Evolutionary conservation across 2,329 filamentous ascomycete genomes (phyloP), one percentile per base, ranked within the genome.

Genomic region (Talaromyces sp.): DNA sequence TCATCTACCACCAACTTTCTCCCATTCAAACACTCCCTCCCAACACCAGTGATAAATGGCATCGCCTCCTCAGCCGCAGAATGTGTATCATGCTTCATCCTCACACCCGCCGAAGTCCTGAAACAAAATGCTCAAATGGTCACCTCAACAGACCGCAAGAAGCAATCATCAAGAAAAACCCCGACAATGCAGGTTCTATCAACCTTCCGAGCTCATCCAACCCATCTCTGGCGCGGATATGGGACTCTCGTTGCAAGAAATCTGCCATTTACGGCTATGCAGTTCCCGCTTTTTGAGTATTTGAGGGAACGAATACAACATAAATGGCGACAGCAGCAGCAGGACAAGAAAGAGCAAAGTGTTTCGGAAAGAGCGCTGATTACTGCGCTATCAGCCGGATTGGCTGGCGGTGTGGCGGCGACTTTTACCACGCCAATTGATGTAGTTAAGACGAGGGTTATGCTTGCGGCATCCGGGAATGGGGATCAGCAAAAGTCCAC

Each of bases 61-160:
- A 78, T 85, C 3, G 89, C 92, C 13, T 96, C 92, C 1, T 89
- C 88, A 1, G 79, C 87, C 17, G 93, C 90, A 1, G 93, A 97
- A 78, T 85, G 93, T 70, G 90, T 92, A 3, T 93, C 92, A 5
- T 97, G 93, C 74, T 83, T 92, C 22, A 91, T 97, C 67, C 85
- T 97, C 41, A 94, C 93, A 0, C 93, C 93, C 0, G 92, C 92
- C 15, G 93, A 97, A 75, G 91, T 96, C 8, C 86, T 97, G 68
- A 97, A 97, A 80, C 93, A 96, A 75, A 97, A 97, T 77, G 92
- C 93, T 0, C 93, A 97, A 77, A 93, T 97, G 85, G 82, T 95
- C 0, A 81, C 81, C 25, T 72, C 52, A 64, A 19, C 67, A 45
- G 39, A 59, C 39, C 49, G 6, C 19, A 49, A 13, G 15, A 37